Evolutionary conservation across 768 basidiomycete species (phyloP).

Genomic region (Lyophyllum semitale): DNA sequence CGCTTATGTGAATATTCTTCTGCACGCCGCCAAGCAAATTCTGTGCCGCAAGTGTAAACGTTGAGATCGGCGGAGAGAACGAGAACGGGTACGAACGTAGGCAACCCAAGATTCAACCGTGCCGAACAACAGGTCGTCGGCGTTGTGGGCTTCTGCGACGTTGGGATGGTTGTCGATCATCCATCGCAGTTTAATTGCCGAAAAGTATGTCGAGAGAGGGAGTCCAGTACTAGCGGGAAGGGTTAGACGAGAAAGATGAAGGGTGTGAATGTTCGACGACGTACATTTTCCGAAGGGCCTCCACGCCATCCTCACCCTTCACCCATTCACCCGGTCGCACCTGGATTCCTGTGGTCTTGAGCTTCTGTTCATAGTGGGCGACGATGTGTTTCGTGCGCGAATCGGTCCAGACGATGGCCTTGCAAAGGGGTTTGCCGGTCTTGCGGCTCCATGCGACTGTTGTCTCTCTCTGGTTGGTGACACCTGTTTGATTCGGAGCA

Average conservation of each 20-base stretch:
- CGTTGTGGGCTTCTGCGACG: slow-evolving; percentile 76
- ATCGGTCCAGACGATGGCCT: slow-evolving; percentile 96
- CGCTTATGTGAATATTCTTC: slow-evolving; percentile 78
- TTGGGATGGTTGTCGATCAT: slow-evolving; percentile 87
- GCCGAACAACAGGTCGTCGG: slow-evolving; percentile 85
- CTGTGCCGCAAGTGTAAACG: slow-evolving; percentile 35
- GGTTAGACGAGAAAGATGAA: not conserved
- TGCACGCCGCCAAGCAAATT: slow-evolving; percentile 81
- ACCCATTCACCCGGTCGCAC: slow-evolving; percentile 63
- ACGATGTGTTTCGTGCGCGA: slow-evolving; percentile 88
- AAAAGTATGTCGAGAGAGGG: slow-evolving; percentile 97
- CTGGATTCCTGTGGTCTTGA: slow-evolving; percentile 75
- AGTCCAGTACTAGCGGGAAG: slow-evolving; percentile 71
- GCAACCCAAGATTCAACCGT: slow-evolving; percentile 97
- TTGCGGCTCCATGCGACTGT: slow-evolving; percentile 89
- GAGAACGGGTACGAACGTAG: slow-evolving; percentile 56
- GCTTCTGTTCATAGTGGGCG: slow-evolving; percentile 72
- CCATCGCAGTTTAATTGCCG: slow-evolving; percentile 95
- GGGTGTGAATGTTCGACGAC: slow-evolving; percentile 24
- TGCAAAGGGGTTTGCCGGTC: slow-evolving; percentile 87
- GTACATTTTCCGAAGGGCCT: slow-evolving; percentile 68
- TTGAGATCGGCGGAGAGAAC: slow-evolving; percentile 5
- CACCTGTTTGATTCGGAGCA: slow-evolving; percentile 48
- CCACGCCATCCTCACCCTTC: slow-evolving; percentile 69
- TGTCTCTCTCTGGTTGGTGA: slow-evolving; percentile 98